phyloP scores from a whole-genome alignment of 805 yeast species.

The Candida nonsorbophila region DNA sequence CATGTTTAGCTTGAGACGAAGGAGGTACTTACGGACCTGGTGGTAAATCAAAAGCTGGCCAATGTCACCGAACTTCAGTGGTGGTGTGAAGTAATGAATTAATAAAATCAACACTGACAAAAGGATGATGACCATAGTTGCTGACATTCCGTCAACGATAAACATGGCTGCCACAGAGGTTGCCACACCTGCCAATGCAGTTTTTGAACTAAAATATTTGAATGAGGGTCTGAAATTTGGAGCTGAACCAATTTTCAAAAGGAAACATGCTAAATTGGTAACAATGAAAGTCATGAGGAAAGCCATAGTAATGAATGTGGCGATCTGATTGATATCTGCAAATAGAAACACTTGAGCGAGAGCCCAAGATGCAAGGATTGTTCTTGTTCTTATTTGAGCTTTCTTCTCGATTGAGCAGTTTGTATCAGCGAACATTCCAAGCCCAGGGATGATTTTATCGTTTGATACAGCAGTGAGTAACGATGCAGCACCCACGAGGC shows the following conservation, averaged over 20 bases:
- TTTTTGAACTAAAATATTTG: slow-evolving; percentile 72
- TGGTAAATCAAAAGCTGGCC: slow-evolving; percentile 93
- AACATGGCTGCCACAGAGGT: slow-evolving; percentile 82
- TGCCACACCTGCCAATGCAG: slow-evolving; percentile 74
- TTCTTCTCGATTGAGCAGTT: slow-evolving; percentile 37
- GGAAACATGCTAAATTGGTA: slow-evolving; percentile 88
- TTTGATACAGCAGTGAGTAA: slow-evolving; percentile 86
- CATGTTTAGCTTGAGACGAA: slow-evolving; percentile 74
- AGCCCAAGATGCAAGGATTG: slow-evolving; percentile 73
- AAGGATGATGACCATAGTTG: slow-evolving; percentile 65
- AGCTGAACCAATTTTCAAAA: slow-evolving; percentile 83
- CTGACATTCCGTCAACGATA: slow-evolving; percentile 88
- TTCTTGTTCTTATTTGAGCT: slow-evolving; percentile 54
- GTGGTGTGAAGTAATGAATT: slow-evolving; percentile 89
- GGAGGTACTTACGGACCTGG: slow-evolving; percentile 87
- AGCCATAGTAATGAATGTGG: slow-evolving; percentile 95
- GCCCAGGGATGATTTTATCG: slow-evolving; percentile 83
- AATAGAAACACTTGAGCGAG: slow-evolving; percentile 81
- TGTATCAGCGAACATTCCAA: slow-evolving; percentile 43
- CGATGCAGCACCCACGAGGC: slow-evolving; percentile 92
- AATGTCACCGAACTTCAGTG: slow-evolving; percentile 97
- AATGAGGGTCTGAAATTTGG: slow-evolving; percentile 98
- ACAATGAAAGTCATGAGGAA: slow-evolving; percentile 94
- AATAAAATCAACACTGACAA: slow-evolving; percentile 62
- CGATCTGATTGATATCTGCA: slow-evolving; percentile 90